These are phyloP conservation scores for Termitomyces sp. DNA, from an alignment of 768 basidiomycete species.

Conservation along the genomic window DNA sequence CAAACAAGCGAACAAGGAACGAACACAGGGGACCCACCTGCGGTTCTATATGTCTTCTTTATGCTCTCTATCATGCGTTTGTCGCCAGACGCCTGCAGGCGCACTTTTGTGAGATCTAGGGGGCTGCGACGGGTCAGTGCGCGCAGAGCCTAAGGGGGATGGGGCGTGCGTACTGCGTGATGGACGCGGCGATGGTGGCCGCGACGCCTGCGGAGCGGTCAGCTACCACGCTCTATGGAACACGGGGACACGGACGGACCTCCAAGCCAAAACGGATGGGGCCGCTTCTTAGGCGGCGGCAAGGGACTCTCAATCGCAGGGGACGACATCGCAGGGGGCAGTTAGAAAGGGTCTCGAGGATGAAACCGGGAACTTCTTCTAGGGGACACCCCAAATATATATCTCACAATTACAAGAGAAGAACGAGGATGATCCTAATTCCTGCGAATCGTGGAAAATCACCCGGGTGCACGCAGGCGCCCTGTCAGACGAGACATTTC, in stretches of 20 bases:
- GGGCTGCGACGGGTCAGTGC: constrained; percentile 41
- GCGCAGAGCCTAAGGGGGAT: no score
- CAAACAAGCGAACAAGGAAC: no score
- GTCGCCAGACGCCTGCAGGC: constrained; percentile 88
- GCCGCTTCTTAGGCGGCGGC: constrained; percentile 49
- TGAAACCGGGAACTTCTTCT: not conserved
- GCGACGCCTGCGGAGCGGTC: constrained; percentile 48
- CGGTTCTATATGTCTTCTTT: constrained; percentile 75
- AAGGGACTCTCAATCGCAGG: not conserved
- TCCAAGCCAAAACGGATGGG: constrained; percentile 85
- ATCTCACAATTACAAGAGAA: no score
- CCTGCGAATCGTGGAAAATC: constrained; percentile 2
- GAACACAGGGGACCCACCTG: constrained; percentile 39
- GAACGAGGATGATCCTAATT: constrained; percentile 1
- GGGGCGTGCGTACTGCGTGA: constrained; percentile 60
- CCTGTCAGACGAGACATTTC: constrained; percentile 13
- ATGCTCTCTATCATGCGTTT: constrained; percentile 85
- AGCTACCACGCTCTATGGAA: not conserved
- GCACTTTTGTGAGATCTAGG: constrained; percentile 86
- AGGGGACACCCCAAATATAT: not conserved
- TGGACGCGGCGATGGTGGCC: constrained; percentile 83
- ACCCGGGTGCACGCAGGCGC: not conserved
- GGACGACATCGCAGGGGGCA: constrained; percentile 9
- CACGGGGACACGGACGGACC: constrained; percentile 44
- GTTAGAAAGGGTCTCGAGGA: constrained; percentile 5